These are phyloP conservation scores for Tylopilus intermedius DNA, from an alignment of 768 basidiomycete genomes.

Conservation along the genomic window DNA sequence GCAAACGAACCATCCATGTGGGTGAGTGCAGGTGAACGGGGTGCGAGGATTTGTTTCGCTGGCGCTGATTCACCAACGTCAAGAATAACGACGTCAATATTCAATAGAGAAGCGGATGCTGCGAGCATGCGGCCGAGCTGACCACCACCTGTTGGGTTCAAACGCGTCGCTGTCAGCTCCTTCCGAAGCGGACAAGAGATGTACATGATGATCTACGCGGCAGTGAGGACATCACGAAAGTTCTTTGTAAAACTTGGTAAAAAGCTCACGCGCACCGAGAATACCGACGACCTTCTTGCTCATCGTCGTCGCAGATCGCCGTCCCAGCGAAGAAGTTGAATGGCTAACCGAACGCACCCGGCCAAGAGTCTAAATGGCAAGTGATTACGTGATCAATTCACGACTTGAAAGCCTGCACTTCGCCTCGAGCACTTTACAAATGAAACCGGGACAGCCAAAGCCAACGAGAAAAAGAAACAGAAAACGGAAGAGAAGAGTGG, in stretches of 20 bases:
- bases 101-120: slow-evolving; percentile 81
- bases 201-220: slow-evolving; percentile 7
- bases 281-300: slow-evolving; percentile 26
- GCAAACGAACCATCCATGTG: slow-evolving; percentile 91
- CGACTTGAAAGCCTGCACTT: neutral
- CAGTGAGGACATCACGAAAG: slow-evolving; percentile 6
- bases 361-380: too few relatives aligned
- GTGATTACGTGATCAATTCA: too few relatives aligned
- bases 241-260: neutral
- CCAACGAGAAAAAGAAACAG: slow-evolving; percentile 43
- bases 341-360: too few relatives aligned
- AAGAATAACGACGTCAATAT: slow-evolving; percentile 77
- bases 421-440: neutral
- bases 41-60: slow-evolving; percentile 81
- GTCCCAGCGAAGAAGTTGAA: too few relatives aligned
- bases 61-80: slow-evolving; percentile 78
- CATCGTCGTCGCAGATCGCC: slow-evolving; percentile 12
- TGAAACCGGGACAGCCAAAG: slow-evolving; percentile 31
- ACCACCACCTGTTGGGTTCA: slow-evolving; percentile 67
- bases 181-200: neutral
- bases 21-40: slow-evolving; percentile 39
- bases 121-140: slow-evolving; percentile 98
- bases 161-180: slow-evolving; percentile 1
- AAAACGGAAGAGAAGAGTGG: slow-evolving; percentile 51
- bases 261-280: slow-evolving; percentile 28